Percentiles rank a stretch among this genome's conserved stretches.
These are phyloP conservation scores for Colletotrichum abscissum DNA, from an alignment of 2,329 filamentous ascomycete species.

Conservation along the genomic window DNA sequence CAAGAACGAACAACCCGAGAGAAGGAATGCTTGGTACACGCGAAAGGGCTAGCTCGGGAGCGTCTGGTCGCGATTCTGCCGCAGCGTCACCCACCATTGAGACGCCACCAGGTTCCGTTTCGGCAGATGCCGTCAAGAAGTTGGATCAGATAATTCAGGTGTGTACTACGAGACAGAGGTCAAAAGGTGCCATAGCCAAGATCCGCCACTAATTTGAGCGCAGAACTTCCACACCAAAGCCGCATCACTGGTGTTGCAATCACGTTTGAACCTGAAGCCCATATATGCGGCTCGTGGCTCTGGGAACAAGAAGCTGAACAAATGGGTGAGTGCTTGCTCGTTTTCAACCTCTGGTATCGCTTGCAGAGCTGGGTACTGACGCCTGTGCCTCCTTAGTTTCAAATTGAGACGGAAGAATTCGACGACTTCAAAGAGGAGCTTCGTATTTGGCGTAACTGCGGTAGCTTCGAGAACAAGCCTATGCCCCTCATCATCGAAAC, in stretches of 20 bases:
- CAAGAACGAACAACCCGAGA: conserved; percentile 79
- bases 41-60: conserved; percentile 57
- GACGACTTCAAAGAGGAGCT: conserved; percentile 88
- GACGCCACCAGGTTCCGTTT: conserved; percentile 55
- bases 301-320: conserved; percentile 74
- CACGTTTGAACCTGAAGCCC: conserved; percentile 77
- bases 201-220: not conserved
- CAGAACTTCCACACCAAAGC: conserved; percentile 95
- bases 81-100: conserved; percentile 61
- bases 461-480: conserved; percentile 77
- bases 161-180: conserved; percentile 25
- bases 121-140: conserved; percentile 78
- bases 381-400: conserved; percentile 73
- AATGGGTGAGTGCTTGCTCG: conserved; percentile 75
- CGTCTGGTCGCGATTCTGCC: conserved; percentile 49
- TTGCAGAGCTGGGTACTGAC: not conserved
- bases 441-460: conserved; percentile 82
- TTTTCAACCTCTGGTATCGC: not conserved
- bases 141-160: conserved; percentile 96
- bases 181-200: not conserved
- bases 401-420: conserved; percentile 93
- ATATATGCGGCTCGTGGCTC: conserved; percentile 57
- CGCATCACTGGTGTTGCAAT: conserved; percentile 84
- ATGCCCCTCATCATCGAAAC: conserved; percentile 90
- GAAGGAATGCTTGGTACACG: conserved; percentile 62